Base-by-base conservation (phyloP, 2,329 filamentous ascomycete species). In the Aschersonia sp. region DNA sequence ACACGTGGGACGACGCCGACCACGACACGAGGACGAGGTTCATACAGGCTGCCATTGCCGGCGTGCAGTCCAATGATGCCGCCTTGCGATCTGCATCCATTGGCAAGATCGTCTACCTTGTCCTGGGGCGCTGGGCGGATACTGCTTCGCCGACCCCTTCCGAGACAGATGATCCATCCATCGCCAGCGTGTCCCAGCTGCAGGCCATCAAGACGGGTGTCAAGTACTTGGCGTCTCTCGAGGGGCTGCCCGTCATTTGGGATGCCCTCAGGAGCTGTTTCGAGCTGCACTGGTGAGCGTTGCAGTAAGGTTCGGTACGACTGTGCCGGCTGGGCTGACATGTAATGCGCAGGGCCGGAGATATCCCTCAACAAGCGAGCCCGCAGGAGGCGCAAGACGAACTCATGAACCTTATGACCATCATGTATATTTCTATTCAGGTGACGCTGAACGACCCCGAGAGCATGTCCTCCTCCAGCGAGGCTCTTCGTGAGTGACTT, bases 61-160 rank as follows among this genome's bases (percentile, higher is more conserved):
- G 63, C 9, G 51, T 65, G 40, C 64, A 68, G 50, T 66, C 67
- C 31, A 64, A 66, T 44, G 72, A 80, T 48, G 61, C 71, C 31
- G 65, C 69, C 12, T 60, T 72, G 47, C 67, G 76, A 6, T 67
- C 68, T 45, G 73, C 74, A 45, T 74, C 72, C 10, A 69, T 84
- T 32, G 75, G 75, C 35, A 73, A 72, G 44, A 61, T 82, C 43
- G 64, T 79, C 4, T 82, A 83, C 56, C 61, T 85, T 30, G 67
- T 83, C 10, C 71, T 86, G 4, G 85, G 85, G 2, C 70, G 81
- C 38, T 89, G 85, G 85, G 75, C 73, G 3, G 71, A 80, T 45
- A 86, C 81, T 9, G 82, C 81, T 32, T 75, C 78, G 59, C 63
- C 50, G 54, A 70, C 50, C 61, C 66, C 54, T 48, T 59, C 60